Base-by-base conservation (phyloP, 768 basidiomycete species). In the Suillus tomentosus region DNA sequence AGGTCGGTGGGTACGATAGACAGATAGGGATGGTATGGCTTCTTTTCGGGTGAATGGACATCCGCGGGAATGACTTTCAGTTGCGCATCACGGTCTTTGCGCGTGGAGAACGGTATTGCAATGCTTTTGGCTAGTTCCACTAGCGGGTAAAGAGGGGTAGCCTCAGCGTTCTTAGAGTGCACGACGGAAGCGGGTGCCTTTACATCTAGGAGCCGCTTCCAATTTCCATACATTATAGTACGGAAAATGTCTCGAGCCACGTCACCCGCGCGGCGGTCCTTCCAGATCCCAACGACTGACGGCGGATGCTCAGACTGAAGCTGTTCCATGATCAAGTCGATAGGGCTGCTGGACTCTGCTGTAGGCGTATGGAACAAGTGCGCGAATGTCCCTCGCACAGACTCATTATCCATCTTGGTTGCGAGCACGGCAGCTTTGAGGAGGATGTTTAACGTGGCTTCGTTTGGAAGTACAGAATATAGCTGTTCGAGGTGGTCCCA, bases 401-500 rank as follows among this genome's bases (percentile, higher is more conserved):
- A 78, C 10, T 83, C 79, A 27, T 84, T 81, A 62, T 89, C 84
- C 66, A 84, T 74, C 59, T 80, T 79, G 27, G 78, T 74, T 5
- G 86, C 84, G 19, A 82, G 76, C 3, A 87, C 79, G 1, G 89
- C 87, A 2, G 86, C 79, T 60, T 86, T 82, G 56, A 94, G 80
- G 13, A 94, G 70, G 61, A 88, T 78, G 51, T 80, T 79, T 60
- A 94, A 82, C 37, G 89, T 85, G 58, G 75, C 72, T 19, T 80
- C 72, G 54, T 89, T 84, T 0, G 88, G 88, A 3, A 77, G 72
- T 0, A 88, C 77, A 5, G 78, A 80, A 72, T 90, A 95, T 3
- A 93, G 72, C 0, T 74, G 69, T 4, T 77, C 77, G 75, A 92
- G 84, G 31, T 85, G 75, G n/a, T 88, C 86, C 89, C 90, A 94